phyloP scores from a whole-genome alignment of 2,329 filamentous ascomycete genomes.

The Claviceps quebecensis region DNA sequence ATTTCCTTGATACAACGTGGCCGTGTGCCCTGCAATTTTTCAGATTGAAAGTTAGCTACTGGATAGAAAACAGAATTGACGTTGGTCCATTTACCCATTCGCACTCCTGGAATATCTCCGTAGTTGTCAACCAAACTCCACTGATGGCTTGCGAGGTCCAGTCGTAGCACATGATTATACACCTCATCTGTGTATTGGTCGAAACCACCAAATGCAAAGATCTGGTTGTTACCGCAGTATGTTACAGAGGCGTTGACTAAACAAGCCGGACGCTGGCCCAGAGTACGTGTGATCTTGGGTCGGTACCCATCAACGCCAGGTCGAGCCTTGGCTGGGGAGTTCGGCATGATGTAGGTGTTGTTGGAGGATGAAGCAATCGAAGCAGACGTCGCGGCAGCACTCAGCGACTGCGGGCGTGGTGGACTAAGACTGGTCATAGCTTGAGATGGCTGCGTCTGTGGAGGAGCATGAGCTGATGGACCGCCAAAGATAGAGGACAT shows the following conservation, averaged over 20 bases:
- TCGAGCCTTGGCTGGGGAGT: slow-evolving; percentile 58
- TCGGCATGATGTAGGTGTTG: slow-evolving; percentile 85
- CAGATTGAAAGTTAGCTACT: slow-evolving; percentile 5
- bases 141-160: slow-evolving; percentile 77
- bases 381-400: slow-evolving; percentile 10
- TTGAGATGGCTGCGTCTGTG: slow-evolving; percentile 14
- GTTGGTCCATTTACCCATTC: slow-evolving; percentile 55
- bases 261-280: slow-evolving; percentile 76
- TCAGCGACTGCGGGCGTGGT: slow-evolving; percentile 13
- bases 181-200: slow-evolving; percentile 98
- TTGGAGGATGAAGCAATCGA: slow-evolving; percentile 34
- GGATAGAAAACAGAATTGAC: neutral
- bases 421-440: slow-evolving; percentile 14
- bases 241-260: slow-evolving; percentile 97
- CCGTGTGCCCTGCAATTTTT: slow-evolving; percentile 62
- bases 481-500: slow-evolving; percentile 35
- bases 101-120: slow-evolving; percentile 89
- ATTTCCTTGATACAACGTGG: slow-evolving; percentile 82
- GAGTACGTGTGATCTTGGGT: slow-evolving; percentile 66
- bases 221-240: slow-evolving; percentile 95
- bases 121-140: slow-evolving; percentile 98
- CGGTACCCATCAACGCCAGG: slow-evolving; percentile 60
- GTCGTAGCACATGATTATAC: slow-evolving; percentile 87
- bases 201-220: slow-evolving; percentile 96
- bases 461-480: slow-evolving; percentile 16